These are phyloP conservation scores for Phytophthora pisi DNA, from an alignment of 352 stramenopile genomes.

Conservation along the genomic window DNA sequence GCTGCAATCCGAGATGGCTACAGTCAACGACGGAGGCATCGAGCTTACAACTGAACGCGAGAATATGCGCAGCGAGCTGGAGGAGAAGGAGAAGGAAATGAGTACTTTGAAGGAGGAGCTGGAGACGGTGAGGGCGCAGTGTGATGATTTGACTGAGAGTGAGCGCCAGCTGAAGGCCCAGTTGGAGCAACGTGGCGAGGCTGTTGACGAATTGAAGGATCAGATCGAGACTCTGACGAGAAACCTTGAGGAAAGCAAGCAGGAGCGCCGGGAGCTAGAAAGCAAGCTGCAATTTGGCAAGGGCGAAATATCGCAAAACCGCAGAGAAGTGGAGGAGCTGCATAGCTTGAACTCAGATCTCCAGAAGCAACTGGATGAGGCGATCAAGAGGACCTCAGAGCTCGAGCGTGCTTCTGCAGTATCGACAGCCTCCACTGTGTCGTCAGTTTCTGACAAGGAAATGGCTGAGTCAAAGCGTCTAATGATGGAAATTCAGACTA, in stretches of 20 bases:
- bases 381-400: slow-evolving; percentile 46
- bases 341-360: slow-evolving; percentile 56
- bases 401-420: slow-evolving; percentile 48
- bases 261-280: slow-evolving; percentile 44
- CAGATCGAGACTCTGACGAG: slow-evolving; percentile 50
- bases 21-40: slow-evolving; percentile 52
- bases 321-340: slow-evolving; percentile 59
- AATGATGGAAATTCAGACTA: slow-evolving; percentile 61
- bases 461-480: slow-evolving; percentile 36
- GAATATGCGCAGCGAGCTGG: slow-evolving; percentile 38
- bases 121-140: slow-evolving; percentile 49
- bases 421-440: slow-evolving; percentile 41
- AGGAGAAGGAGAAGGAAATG: slow-evolving; percentile 45
- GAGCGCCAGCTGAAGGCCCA: slow-evolving; percentile 45
- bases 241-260: slow-evolving; percentile 46
- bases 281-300: slow-evolving; percentile 53
- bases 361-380: slow-evolving; percentile 57
- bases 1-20: slow-evolving; percentile 57
- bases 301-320: slow-evolving; percentile 58
- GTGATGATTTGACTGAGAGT: slow-evolving; percentile 56
- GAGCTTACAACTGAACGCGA: slow-evolving; percentile 51
- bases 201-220: slow-evolving; percentile 47
- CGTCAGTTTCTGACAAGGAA: slow-evolving; percentile 37
- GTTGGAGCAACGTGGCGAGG: slow-evolving; percentile 53
- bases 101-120: slow-evolving; percentile 45